Evolutionary conservation across 2,329 filamentous ascomycete genomes (phyloP).

Genomic region (Fusarium albidum): DNA sequence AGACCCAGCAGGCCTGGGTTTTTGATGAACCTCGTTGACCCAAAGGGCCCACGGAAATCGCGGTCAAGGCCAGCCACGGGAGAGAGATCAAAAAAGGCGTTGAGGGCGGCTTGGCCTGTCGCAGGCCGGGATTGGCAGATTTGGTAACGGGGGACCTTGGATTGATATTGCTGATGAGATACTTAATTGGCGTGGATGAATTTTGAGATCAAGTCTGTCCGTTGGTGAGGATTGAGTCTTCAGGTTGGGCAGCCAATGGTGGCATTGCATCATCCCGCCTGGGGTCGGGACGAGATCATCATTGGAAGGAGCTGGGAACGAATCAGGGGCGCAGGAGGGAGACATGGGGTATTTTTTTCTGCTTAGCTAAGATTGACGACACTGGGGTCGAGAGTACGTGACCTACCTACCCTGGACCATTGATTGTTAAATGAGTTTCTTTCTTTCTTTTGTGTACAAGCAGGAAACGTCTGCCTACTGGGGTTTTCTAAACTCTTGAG

Average conservation of each 20-base stretch:
- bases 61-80: slow-evolving; percentile 20
- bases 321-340: slow-evolving; percentile 25
- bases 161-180: slow-evolving; percentile 12
- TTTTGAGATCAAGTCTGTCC: slow-evolving; percentile 20
- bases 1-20: slow-evolving; percentile 20
- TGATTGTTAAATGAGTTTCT: too few species aligned
- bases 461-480: too few species aligned
- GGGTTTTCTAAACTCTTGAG: too few species aligned
- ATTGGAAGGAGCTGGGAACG: slow-evolving; percentile 36
- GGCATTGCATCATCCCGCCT: slow-evolving; percentile 37
- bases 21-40: slow-evolving; percentile 20
- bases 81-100: slow-evolving; percentile 1
- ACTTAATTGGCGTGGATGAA: slow-evolving; percentile 27
- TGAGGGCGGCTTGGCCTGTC: slow-evolving; percentile 10
- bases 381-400: too few species aligned
- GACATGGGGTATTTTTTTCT: slow-evolving; percentile 12
- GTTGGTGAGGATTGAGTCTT: slow-evolving; percentile 23
- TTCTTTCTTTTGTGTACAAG: too few species aligned
- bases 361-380: slow-evolving; percentile 32
- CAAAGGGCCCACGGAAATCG: slow-evolving; percentile 33
- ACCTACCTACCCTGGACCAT: slow-evolving; percentile 19
- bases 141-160: slow-evolving; percentile 7
- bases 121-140: slow-evolving; percentile 7
- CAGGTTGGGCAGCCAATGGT: slow-evolving; percentile 35
- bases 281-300: slow-evolving; percentile 30